Conservation (phyloP, 2,329 filamentous ascomycete genomes). For the Botryosphaeria dothidea region DNA sequence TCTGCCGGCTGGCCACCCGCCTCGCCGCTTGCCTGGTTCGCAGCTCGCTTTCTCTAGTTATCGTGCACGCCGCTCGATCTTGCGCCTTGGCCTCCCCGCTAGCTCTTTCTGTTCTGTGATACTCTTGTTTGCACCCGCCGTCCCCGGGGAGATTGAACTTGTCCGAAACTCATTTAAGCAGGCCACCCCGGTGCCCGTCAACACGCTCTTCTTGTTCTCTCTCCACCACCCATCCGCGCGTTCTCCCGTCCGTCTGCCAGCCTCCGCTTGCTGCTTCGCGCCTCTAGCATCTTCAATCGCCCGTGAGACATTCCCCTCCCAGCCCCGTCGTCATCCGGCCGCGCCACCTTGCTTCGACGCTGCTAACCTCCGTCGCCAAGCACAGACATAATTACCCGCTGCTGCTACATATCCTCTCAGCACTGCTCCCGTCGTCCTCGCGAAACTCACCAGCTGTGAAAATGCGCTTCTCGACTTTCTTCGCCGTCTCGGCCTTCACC, state of each 20-base stretch:
- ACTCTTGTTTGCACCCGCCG: slow-evolving; percentile 17
- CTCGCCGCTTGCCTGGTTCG: neutral
- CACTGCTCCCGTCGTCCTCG: neutral
- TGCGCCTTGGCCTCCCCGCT: slow-evolving; percentile 10
- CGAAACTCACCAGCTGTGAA: neutral
- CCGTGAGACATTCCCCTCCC: slow-evolving; percentile 2
- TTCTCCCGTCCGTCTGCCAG: neutral
- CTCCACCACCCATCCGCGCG: slow-evolving; percentile 10
- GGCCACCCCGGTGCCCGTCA: slow-evolving; percentile 5
- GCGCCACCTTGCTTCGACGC: slow-evolving; percentile 9
- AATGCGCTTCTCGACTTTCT: slow-evolving; percentile 19
- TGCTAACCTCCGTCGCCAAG: neutral
- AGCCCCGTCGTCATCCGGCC: neutral
- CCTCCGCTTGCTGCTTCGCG: neutral
- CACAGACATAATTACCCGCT: slow-evolving; percentile 7
- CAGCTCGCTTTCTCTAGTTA: slow-evolving; percentile 3
- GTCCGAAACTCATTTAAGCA: slow-evolving; percentile 20
- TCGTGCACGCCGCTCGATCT: slow-evolving; percentile 9
- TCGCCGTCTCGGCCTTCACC: slow-evolving; percentile 11
- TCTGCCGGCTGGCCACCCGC: neutral
- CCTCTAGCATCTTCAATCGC: slow-evolving; percentile 17
- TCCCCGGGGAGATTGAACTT: slow-evolving; percentile 13
- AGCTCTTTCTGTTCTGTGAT: slow-evolving; percentile 21
- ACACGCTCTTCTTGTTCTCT: slow-evolving; percentile 5
- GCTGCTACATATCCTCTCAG: neutral